These are phyloP conservation scores for Hemileccinum hortonii DNA, from an alignment of 1,284 basidiomycete genomes.

Conservation along the genomic window DNA sequence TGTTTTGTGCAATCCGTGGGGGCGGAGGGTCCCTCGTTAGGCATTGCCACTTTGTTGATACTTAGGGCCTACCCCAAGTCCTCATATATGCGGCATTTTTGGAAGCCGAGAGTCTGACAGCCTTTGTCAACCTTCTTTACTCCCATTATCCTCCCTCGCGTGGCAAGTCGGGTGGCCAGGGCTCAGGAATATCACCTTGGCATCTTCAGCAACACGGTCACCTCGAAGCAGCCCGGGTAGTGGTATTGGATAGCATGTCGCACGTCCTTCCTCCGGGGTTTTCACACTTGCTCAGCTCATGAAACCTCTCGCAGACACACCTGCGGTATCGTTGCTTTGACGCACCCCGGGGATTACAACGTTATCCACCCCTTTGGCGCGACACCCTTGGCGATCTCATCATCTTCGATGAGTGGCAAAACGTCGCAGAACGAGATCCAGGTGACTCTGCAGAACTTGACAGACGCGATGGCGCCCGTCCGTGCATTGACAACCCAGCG, in stretches of 20 bases:
- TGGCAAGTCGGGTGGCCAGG: background rate
- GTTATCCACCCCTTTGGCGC: slow-evolving; percentile 44
- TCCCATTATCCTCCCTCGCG: background rate
- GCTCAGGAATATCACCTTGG: background rate
- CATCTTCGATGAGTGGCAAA: slow-evolving; percentile 32
- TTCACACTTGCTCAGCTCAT: too few relatives aligned
- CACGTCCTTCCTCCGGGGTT: too few relatives aligned
- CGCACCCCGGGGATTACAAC: slow-evolving; percentile 33
- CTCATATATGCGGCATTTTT: slow-evolving; percentile 15
- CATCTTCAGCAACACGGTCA: background rate
- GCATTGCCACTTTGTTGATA: slow-evolving; percentile 7
- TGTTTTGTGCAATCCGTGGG: slow-evolving; percentile 50
- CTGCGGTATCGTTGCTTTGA: slow-evolving; percentile 1
- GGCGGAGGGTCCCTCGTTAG: slow-evolving; percentile 43
- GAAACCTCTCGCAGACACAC: background rate
- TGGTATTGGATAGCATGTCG: background rate
- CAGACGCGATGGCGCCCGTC: slow-evolving; percentile 26
- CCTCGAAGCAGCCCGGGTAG: background rate
- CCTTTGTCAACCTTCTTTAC: background rate
- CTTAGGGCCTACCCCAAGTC: slow-evolving; percentile 4
- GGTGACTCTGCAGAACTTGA: slow-evolving; percentile 21
- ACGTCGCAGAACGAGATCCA: slow-evolving; percentile 29
- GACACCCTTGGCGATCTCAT: slow-evolving; percentile 33
- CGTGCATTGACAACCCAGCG: slow-evolving; percentile 26
- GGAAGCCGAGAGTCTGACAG: slow-evolving; percentile 20